Conservation (phyloP, 306 rosid species). For the Cicer judaicum region DNA sequence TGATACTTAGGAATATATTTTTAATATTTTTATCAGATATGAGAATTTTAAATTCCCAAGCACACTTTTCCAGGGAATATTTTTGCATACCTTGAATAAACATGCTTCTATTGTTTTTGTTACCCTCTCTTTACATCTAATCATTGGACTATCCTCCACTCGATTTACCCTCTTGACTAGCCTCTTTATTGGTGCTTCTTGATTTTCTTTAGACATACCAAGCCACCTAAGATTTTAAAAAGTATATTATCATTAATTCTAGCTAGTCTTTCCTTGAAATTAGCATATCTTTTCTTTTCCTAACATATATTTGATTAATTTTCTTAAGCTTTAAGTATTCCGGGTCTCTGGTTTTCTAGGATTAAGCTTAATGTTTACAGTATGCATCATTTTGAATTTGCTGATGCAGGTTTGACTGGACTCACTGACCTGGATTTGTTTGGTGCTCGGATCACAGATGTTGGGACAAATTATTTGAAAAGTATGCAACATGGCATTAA, state of each 20-base stretch:
- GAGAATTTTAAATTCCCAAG: constrained; percentile 1
- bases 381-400: constrained; percentile 33
- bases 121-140: constrained; percentile 4
- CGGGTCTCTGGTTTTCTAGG: constrained; percentile 17
- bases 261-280: constrained; percentile 20
- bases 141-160: neutral
- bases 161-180: neutral
- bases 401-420: constrained; percentile 76
- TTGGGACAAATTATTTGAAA: constrained; percentile 75
- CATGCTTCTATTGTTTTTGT: neutral
- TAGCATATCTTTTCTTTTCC: constrained; percentile 21
- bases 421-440: constrained; percentile 92
- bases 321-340: neutral
- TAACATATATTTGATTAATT: neutral
- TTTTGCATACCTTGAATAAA: constrained; percentile 1
- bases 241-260: constrained; percentile 1
- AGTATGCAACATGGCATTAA: constrained; percentile 57
- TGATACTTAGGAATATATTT: neutral
- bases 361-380: constrained; percentile 32
- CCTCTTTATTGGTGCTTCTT: neutral
- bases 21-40: neutral
- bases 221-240: constrained; percentile 6
- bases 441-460: constrained; percentile 88
- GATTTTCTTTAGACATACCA: neutral
- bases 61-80: neutral